phyloP scores from a whole-genome alignment of 768 basidiomycete species.

The Phylloporus rhodoxanthus region DNA sequence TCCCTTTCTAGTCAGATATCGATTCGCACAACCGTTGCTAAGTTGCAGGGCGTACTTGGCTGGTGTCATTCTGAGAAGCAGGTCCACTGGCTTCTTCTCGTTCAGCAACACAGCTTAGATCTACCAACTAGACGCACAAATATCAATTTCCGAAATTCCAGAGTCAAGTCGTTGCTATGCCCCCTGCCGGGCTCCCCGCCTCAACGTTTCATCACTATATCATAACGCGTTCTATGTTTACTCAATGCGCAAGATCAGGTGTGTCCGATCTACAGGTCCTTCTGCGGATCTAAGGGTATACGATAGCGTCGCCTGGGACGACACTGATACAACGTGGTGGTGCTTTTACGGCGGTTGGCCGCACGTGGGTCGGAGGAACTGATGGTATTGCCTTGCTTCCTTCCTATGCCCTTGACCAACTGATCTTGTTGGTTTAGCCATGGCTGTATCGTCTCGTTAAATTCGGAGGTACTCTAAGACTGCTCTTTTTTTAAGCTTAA shows the following conservation, averaged over 20 bases:
- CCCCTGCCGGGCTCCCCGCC: background rate
- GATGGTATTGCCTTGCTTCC: background rate
- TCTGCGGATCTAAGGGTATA: background rate
- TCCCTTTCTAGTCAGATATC: background rate
- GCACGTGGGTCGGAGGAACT: background rate
- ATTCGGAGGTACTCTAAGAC: background rate
- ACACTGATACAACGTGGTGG: background rate
- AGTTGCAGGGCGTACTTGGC: background rate
- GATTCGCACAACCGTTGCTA: too few relatives aligned
- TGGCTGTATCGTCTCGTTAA: background rate
- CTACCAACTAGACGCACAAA: background rate
- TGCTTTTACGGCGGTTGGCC: constrained; percentile 3
- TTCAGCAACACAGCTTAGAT: background rate
- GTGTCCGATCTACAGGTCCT: background rate
- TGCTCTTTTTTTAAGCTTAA: background rate
- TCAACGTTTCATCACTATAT: background rate
- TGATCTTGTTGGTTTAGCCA: background rate
- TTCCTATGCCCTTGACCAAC: background rate
- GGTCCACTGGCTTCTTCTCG: background rate
- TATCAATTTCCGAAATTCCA: background rate
- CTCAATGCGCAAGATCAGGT: background rate
- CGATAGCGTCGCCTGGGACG: background rate
- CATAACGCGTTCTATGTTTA: background rate
- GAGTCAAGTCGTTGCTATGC: background rate
- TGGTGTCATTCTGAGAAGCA: background rate